Evolutionary conservation across 108 stramenopile species (phyloP).

Genomic region (Craspedostauros australis): DNA sequence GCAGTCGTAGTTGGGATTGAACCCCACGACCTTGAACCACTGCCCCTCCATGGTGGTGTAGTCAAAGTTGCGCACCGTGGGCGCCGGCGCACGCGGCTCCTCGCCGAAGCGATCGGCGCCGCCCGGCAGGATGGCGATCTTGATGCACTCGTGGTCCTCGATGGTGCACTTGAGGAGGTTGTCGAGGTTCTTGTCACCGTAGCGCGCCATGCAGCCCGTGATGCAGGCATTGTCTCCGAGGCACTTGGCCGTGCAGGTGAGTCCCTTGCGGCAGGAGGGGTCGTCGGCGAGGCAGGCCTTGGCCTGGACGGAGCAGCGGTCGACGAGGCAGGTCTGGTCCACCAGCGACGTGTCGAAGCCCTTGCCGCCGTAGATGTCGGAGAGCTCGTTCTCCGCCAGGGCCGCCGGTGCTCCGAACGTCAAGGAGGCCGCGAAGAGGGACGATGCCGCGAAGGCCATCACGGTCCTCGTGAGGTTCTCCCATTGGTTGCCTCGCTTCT

Average conservation of each 20-base stretch:
- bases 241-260: slow-evolving; percentile 92
- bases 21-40: slow-evolving; percentile 97
- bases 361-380: slow-evolving; percentile 79
- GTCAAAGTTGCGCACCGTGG: slow-evolving; percentile 80
- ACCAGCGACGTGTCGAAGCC: slow-evolving; percentile 80
- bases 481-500: too few species aligned
- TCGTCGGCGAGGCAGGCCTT: slow-evolving; percentile 83
- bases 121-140: slow-evolving; percentile 90
- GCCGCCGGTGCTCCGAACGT: slow-evolving; percentile 28
- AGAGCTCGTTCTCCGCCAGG: slow-evolving; percentile 81
- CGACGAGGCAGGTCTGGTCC: slow-evolving; percentile 80
- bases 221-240: slow-evolving; percentile 89
- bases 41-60: slow-evolving; percentile 74
- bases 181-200: slow-evolving; percentile 88
- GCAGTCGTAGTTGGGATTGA: slow-evolving; percentile 96
- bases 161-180: slow-evolving; percentile 92
- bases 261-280: slow-evolving; percentile 83
- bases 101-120: slow-evolving; percentile 73
- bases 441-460: too few species aligned
- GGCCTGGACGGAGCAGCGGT: slow-evolving; percentile 76
- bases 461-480: too few species aligned
- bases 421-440: slow-evolving; percentile 24
- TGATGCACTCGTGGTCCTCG: slow-evolving; percentile 95
- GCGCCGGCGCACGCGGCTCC: slow-evolving; percentile 73
- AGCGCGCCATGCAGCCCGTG: slow-evolving; percentile 95